phyloP scores from a whole-genome alignment of 345 rosid genomes.

The Rhodamnia argentea region DNA sequence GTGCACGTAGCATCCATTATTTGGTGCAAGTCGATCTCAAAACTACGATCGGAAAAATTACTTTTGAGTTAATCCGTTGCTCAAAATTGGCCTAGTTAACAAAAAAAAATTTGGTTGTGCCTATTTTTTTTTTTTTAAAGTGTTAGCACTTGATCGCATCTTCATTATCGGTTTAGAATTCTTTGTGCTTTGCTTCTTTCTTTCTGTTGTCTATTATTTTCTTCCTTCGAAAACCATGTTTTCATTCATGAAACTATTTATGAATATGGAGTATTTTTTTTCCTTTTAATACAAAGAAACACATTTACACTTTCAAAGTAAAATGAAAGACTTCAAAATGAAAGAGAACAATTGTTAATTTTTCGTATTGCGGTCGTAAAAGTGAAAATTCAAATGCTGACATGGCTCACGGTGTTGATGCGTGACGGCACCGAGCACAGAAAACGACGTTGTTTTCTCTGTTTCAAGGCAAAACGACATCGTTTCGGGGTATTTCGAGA shows the following conservation, averaged over 20 bases:
- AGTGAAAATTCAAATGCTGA: neutral
- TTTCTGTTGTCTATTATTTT: neutral
- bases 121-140: neutral
- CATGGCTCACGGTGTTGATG: neutral
- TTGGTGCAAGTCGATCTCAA: neutral
- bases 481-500: neutral
- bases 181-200: neutral
- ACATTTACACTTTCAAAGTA: neutral
- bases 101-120: neutral
- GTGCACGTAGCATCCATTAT: neutral
- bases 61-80: neutral
- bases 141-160: neutral
- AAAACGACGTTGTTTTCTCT: neutral
- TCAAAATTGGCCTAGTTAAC: neutral
- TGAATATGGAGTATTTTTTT: neutral
- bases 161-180: rapidly evolving
- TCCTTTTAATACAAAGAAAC: neutral
- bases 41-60: neutral
- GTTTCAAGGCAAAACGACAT: neutral
- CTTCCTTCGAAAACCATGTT: neutral
- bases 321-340: neutral
- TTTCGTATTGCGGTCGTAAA: neutral
- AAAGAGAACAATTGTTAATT: neutral
- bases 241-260: neutral
- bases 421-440: neutral